These are phyloP conservation scores for Kingdonia uniflora DNA, from an alignment of 164 flowering plant genomes.

Conservation along the genomic window DNA sequence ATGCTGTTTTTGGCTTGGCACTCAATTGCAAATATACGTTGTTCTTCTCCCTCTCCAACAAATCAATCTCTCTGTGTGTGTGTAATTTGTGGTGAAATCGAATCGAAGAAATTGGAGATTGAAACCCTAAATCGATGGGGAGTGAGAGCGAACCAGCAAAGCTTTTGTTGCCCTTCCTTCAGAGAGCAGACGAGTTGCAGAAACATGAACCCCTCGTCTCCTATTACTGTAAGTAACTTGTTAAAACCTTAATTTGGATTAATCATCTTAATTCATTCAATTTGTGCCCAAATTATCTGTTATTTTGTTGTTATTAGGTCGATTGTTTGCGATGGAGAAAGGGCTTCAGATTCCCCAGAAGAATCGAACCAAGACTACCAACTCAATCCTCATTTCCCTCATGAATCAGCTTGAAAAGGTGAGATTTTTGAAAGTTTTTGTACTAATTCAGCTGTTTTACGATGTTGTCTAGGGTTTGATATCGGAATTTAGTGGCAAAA, in stretches of 20 bases:
- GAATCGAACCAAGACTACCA: conserved; percentile 83
- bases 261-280: background rate
- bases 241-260: background rate
- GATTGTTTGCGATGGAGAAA: conserved; percentile 92
- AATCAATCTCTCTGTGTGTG: no score
- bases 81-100: no score
- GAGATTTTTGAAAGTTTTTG: no score
- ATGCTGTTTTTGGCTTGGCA: no score
- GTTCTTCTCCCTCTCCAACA: no score
- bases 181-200: conserved; percentile 92
- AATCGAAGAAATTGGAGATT: no score
- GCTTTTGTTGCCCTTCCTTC: conserved; percentile 84
- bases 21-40: no score
- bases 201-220: conserved; percentile 97
- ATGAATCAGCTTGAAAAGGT: conserved; percentile 98
- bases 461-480: no score
- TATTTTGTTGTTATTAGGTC: conserved; percentile 35
- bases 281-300: background rate
- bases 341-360: conserved; percentile 71
- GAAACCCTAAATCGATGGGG: conserved; percentile 42
- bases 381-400: conserved; percentile 65
- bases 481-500: no score
- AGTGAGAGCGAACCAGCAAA: conserved; percentile 81
- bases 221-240: conserved; percentile 60
- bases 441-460: no score